phyloP scores from a whole-genome alignment of 257 asterid genomes.

The Solanum virginianum region DNA sequence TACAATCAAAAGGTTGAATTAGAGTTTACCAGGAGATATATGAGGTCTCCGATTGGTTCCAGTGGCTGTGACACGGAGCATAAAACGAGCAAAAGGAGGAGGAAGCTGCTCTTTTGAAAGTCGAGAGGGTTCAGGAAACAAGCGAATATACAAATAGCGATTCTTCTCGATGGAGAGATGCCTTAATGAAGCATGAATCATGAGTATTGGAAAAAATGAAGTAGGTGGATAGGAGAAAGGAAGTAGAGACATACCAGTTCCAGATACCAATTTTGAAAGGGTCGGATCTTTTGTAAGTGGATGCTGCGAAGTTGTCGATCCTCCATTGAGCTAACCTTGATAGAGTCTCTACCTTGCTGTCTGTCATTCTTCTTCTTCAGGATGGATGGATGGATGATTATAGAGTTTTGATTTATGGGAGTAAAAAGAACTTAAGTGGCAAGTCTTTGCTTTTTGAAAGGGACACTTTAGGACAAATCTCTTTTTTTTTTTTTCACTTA shows the following conservation, averaged over 20 bases:
- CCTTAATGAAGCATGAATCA: slow-evolving; percentile 17
- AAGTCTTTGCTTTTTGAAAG: background rate
- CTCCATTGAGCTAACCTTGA: slow-evolving; percentile 93
- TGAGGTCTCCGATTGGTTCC: slow-evolving; percentile 56
- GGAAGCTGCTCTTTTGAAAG: slow-evolving; percentile 82
- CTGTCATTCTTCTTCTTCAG: slow-evolving; percentile 21
- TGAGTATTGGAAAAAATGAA: background rate
- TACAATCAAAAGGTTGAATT: background rate
- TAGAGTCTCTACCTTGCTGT: slow-evolving; percentile 73
- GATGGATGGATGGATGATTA: background rate
- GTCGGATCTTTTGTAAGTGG: slow-evolving; percentile 76
- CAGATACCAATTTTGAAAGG: slow-evolving; percentile 87
- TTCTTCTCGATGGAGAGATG: slow-evolving; percentile 50
- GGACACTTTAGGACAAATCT: background rate
- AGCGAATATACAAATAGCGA: slow-evolving; percentile 54
- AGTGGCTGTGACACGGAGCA: slow-evolving; percentile 50
- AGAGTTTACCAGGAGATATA: slow-evolving; percentile 52
- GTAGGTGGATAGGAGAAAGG: background rate
- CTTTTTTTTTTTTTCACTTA: no score
- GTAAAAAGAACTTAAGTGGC: background rate
- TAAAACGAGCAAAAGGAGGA: slow-evolving; percentile 81
- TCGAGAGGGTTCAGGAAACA: slow-evolving; percentile 72
- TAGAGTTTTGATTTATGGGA: background rate
- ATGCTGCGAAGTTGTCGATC: slow-evolving; percentile 59
- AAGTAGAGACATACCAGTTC: slow-evolving; percentile 53